Percentiles rank a stretch among this genome's conserved stretches.
These are phyloP conservation scores for Plasmodium fragile DNA, from an alignment of 169 alveolate species.

Conservation along the genomic window DNA sequence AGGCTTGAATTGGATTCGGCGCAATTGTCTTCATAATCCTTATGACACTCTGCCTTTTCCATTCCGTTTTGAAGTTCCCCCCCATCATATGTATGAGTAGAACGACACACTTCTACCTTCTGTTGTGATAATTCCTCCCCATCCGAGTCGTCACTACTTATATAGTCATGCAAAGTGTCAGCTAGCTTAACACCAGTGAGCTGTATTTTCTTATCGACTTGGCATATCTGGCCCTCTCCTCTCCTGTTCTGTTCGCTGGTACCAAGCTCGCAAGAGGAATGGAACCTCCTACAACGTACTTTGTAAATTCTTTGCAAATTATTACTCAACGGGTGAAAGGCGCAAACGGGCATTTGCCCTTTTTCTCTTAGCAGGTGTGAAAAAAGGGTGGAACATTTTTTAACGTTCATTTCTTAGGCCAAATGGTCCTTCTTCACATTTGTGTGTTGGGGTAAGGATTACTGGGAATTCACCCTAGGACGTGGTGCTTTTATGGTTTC, in stretches of 20 bases:
- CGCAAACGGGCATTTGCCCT: slow-evolving; percentile 12
- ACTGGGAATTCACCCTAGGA: neutral
- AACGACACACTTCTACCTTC: neutral
- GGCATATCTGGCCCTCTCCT: neutral
- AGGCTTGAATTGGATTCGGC: neutral
- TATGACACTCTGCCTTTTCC: neutral
- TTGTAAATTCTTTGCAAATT: neutral
- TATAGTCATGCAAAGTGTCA: neutral
- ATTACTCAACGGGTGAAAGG: slow-evolving; percentile 4
- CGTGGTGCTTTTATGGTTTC: neutral
- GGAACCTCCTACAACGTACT: neutral
- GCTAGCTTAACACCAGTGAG: slow-evolving; percentile 44
- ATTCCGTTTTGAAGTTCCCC: neutral
- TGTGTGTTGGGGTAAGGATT: neutral
- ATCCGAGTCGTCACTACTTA: slow-evolving; percentile 69
- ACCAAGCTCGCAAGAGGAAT: neutral
- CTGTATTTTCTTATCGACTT: slow-evolving; percentile 43
- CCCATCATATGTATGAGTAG: neutral
- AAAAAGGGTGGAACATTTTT: slow-evolving; percentile 23
- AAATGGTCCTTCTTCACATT: neutral
- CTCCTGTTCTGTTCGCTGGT: neutral
- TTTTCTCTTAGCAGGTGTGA: slow-evolving; percentile 33
- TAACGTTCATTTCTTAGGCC: slow-evolving; percentile 50
- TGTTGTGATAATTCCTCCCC: slow-evolving; percentile 17
- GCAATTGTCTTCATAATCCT: neutral